Evolutionary conservation across 202 grass and related monocot genomes (phyloP), one percentile per base, ranked within the genome.

Genomic region (Dendrocalamus latiflorus): DNA sequence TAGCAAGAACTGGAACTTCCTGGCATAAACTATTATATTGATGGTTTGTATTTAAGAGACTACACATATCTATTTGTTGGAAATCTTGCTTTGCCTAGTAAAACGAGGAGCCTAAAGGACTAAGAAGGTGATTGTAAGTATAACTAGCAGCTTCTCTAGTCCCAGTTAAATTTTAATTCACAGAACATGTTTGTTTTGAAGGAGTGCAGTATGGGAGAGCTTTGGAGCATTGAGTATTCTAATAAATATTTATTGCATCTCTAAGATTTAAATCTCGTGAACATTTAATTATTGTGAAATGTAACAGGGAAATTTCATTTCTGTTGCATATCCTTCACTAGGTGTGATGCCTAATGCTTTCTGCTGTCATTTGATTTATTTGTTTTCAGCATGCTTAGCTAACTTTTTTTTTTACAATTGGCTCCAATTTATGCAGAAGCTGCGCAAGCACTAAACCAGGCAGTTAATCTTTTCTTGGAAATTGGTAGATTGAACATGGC

Each of bases 401-500:
- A 81, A 51, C n/a, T 22, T n/a, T n/a, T n/a, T n/a, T n/a, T n/a
- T n/a, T n/a, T 60, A 51, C 25, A 43, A 76, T 60, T 53, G 41
- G 10, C 26, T 70, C 17, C 47, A 70, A 74, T 76, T 59, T 62
- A 78, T 89, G 81, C 88, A 97, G 90, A 97, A 85, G 89, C 88
- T 87, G 90, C 85, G 8, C 81, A 94, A 71, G 83, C 83, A 2
- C 74, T 97, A 68, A 88, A 88, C 48, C 81, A 94, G 73, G 86
- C 91, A 63, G 87, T 94, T 71, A 90, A 94, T 78, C 87, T 94
- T 71, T 97, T 94, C 88, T 61, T 94, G 70, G 90, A 97, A 90
- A 94, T 94, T 77, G 94, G 94, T 54, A 91, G 87, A 80, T 81
- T 97, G 66, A 94, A 89, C 90, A 97, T 97, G 94, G 91, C 91